Base-by-base conservation (phyloP, 208 protist genomes). In the Wallacemonas sp. region DNA sequence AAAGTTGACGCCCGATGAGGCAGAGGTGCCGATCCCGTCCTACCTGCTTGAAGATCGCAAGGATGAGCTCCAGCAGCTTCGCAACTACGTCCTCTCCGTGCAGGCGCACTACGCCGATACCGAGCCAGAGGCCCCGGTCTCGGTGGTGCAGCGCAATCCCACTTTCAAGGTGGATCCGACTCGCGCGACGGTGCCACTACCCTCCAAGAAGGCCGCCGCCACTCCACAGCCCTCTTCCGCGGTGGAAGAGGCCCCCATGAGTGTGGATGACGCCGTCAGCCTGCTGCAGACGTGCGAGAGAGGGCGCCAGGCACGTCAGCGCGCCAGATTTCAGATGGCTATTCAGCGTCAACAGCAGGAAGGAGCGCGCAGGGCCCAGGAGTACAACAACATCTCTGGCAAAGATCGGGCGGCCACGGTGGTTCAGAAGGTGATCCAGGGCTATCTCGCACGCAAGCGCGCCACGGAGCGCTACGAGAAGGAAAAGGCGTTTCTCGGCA, bases 271-370 rank as follows among this genome's bases (percentile, higher is more conserved):
- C 36, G 96, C 97, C 0, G 86, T 98, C 22, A 68, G 70, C 0
- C 62, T 98, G 11, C 76, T 98, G 39, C 96, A 98, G 73, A 64
- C 91, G 2, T 96, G 93, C 68, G 97, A 98, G 78, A 88, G 97
- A 39, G 96, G 93, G 0, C 79, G 97, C 8, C 97, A 98, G 70
- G 97, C 95, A 5, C 85, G 94, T n/a, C 89, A 97, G 66, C 86
- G 94, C 14, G 95, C 94, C n/a, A 79, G 82, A 39, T 94, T 96
- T 64, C 96, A 97, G 72, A 55, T 94, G 31, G 72, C 83, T 38
- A 90, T 97, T 38, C 84, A 90, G 64, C 38, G 67, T 2, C 86
- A 97, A 75, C 92, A 97, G 62, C 90, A 94, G 72, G 86, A 95
- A 66, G 33, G 65, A 1, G 46, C 67, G 3, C 42, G 58, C 2